Base-by-base conservation (phyloP, 1,284 basidiomycete species). In the Lentinula novae-zelandiae region DNA sequence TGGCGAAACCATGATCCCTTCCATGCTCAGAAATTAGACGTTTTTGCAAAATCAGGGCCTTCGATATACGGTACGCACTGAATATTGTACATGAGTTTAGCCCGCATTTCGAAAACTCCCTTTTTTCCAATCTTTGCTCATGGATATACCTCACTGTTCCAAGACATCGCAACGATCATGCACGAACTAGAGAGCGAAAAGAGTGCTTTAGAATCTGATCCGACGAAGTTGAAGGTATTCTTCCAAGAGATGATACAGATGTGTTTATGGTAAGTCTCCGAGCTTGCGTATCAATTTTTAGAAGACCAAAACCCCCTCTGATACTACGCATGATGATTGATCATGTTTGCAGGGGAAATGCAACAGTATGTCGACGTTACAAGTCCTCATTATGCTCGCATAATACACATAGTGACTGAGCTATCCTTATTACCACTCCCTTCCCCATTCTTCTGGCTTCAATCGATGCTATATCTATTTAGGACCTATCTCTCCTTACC, bases 1-100 rank as follows among this genome's bases (percentile, higher is more conserved):
- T 98, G 95, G 95, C 78, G 76, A 53, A 67, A 77, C 15, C 93
- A 87, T 68, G 96, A 99, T 68, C 95, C 95, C 0, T 99, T 98
- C 77, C 80, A 84, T 53, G 69, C 76, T 1, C 89, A 92, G 71
- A 99, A 99, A 75, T 75, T 87, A 56, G 84, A 87, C 49, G 92
- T 92, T 2, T 97, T 98, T 78, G 82, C 84, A 68, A 89, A 90
- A 46, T 93, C 90, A 52, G 87, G 88, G 0, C 79, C 79, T 10
- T 90, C 91, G 0, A 92, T 96, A 63, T 83, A 91, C 66, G 84
- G 92, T 90, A 64, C 46, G 75, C 67, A 64, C 66, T 74, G 40
- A 5, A 20, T 46, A 20, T 58, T 27, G 27, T 27, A 27, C 27
- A 27, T 27, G 3, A 27, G 2, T 27, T 27, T 27, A 27, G 27